Evolutionary conservation across 306 rosid genomes (phyloP).

Genomic region (Casuarina glauca): DNA sequence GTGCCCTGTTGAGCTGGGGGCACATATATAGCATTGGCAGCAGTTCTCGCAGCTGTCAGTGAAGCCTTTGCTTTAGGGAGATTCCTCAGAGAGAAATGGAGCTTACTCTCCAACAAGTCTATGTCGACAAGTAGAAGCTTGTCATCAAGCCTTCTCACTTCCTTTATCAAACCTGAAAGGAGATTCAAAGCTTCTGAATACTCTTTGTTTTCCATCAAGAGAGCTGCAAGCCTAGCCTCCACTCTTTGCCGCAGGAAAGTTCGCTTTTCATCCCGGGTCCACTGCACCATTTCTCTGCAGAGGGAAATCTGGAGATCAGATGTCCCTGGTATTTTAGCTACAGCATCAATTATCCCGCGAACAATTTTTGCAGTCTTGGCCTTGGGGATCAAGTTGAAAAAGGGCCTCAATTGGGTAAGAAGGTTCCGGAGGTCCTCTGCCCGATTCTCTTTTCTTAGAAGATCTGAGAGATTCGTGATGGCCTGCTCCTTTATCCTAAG

Average conservation of each 20-base stretch:
- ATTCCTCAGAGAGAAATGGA: slow-evolving; percentile 85
- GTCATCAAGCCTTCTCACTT: slow-evolving; percentile 94
- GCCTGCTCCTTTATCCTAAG: slow-evolving; percentile 85
- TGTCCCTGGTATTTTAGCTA: slow-evolving; percentile 86
- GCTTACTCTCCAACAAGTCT: slow-evolving; percentile 91
- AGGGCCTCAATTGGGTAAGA: slow-evolving; percentile 88
- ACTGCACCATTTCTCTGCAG: slow-evolving; percentile 92
- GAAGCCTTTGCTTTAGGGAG: slow-evolving; percentile 98
- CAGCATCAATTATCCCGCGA: slow-evolving; percentile 77
- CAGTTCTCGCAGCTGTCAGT: slow-evolving; percentile 94
- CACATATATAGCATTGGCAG: slow-evolving; percentile 92
- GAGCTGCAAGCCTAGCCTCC: slow-evolving; percentile 95
- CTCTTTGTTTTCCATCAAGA: slow-evolving; percentile 89
- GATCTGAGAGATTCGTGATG: slow-evolving; percentile 69
- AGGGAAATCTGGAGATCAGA: slow-evolving; percentile 83
- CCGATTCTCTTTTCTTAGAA: slow-evolving; percentile 77
- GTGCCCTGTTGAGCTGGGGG: slow-evolving; percentile 99
- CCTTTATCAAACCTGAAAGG: slow-evolving; percentile 80
- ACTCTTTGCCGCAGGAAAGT: slow-evolving; percentile 91
- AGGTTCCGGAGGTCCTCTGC: slow-evolving; percentile 92
- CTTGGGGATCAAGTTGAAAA: slow-evolving; percentile 86
- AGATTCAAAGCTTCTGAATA: slow-evolving; percentile 82
- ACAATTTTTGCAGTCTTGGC: slow-evolving; percentile 96
- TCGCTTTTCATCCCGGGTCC: slow-evolving; percentile 91
- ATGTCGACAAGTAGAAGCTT: slow-evolving; percentile 97